Conservation (phyloP, 2,329 filamentous ascomycete species). For the Trichoderma harzianum region DNA sequence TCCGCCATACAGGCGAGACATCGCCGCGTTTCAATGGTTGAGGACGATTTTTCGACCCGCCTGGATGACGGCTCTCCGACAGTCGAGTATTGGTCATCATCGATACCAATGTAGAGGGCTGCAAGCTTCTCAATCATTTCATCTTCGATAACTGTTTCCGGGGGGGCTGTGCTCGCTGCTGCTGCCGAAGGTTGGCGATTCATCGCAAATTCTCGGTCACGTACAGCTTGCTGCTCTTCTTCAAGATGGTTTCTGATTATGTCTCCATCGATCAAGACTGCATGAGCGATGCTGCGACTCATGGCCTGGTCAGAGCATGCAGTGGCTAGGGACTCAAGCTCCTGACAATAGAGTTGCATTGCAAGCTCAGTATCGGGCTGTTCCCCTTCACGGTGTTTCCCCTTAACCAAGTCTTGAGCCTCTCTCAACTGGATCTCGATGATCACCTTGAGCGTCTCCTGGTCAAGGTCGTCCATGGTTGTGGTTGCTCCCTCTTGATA, state of each 20-base stretch:
- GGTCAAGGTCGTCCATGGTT: no score
- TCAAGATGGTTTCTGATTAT: not conserved
- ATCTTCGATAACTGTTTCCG: not conserved
- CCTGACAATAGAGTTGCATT: not conserved
- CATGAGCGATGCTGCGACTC: not conserved
- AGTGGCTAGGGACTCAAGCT: not conserved
- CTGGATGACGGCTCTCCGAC: not conserved
- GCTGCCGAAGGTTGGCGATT: not conserved
- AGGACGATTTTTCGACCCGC: not conserved
- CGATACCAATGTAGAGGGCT: not conserved
- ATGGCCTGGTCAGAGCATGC: not conserved
- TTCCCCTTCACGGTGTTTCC: not conserved
- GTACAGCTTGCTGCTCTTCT: not conserved
- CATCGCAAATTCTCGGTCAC: not conserved
- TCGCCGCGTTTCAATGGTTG: not conserved
- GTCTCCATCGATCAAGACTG: not conserved
- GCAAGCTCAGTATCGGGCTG: not conserved
- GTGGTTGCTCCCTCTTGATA: no score
- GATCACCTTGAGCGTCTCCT: no score
- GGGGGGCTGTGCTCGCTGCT: not conserved
- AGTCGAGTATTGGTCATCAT: not conserved
- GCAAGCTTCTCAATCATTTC: not conserved
- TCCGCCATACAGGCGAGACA: not conserved
- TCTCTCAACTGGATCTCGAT: no score
- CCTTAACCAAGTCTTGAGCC: no score